phyloP scores from a whole-genome alignment of 371 early-diverging fungal genomes.

The Choanephora cucurbitarum region DNA sequence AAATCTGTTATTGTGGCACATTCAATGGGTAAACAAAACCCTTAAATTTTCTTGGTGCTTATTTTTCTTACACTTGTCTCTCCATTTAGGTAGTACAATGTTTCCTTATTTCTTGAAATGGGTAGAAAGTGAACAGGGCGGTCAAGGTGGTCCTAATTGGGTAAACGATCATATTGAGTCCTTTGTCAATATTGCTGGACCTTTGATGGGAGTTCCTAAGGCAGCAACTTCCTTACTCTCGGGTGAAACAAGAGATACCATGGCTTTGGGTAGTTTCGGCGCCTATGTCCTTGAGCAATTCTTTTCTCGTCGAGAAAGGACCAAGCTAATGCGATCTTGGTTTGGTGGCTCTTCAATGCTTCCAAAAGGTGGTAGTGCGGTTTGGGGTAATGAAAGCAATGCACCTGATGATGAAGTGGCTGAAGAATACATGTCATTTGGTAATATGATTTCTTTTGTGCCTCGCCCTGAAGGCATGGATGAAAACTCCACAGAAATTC shows the following conservation, averaged over 20 bases:
- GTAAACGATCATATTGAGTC: slow-evolving; percentile 80
- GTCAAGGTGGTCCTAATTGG: slow-evolving; percentile 80
- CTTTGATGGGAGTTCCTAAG: slow-evolving; percentile 90
- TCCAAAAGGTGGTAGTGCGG: slow-evolving; percentile 83
- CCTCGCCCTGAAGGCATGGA: slow-evolving; percentile 21
- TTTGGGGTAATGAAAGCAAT: slow-evolving; percentile 75
- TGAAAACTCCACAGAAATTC: slow-evolving; percentile 12
- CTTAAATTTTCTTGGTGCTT: no score
- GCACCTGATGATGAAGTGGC: slow-evolving; percentile 69
- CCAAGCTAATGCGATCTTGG: slow-evolving; percentile 84
- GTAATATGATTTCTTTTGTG: slow-evolving; percentile 45
- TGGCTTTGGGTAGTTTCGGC: slow-evolving; percentile 77
- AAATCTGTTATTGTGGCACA: slow-evolving; percentile 73
- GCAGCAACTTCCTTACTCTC: slow-evolving; percentile 74
- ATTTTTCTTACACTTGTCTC: neutral
- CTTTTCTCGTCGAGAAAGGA: slow-evolving; percentile 79
- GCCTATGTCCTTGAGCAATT: slow-evolving; percentile 84
- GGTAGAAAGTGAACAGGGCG: slow-evolving; percentile 79
- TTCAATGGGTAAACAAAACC: slow-evolving; percentile 54
- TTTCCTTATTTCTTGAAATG: slow-evolving; percentile 90
- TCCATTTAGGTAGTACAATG: slow-evolving; percentile 47
- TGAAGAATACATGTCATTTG: slow-evolving; percentile 35
- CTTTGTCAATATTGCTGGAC: slow-evolving; percentile 87
- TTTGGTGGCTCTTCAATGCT: slow-evolving; percentile 76
- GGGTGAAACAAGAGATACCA: slow-evolving; percentile 89